Evolutionary conservation across 2,329 filamentous ascomycete species (phyloP), one percentile per base, ranked within the genome.

Genomic region (Fusarium ramigenum): DNA sequence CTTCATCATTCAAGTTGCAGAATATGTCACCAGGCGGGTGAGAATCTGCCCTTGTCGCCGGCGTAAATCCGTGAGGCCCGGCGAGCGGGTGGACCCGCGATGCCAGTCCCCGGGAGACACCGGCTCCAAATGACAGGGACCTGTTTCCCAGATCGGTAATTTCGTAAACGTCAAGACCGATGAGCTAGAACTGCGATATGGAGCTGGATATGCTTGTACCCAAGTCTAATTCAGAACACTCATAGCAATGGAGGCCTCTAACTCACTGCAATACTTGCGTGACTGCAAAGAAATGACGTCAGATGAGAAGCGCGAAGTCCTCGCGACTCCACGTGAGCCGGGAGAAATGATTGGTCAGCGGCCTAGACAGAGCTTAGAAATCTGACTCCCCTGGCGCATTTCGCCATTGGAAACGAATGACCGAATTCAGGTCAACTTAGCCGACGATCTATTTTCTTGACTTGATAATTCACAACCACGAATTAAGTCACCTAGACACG

Each of bases 321-420:
- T 70, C 75, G 61, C 74, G 74, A 70, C 60, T 39, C 63, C 79
- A 80, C 79, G 78, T 80, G 79, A 80, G 75, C 42, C 18, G 21
- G 50, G 56, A 52, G 57, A 59, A 75, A 63, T 77, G 78, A 80
- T 80, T 80, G 78, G 78, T 77, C 76, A 76, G 71, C 66, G 34
- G 21, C 19, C 6, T 36, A 5, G 28, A n/a, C 10, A 30, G 42
- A 63, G 78, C 79, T 80, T 79, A 80, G 77, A 80, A 80, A 80
- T 80, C 72, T 64, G 60, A 50, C 50, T 62, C 52, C 57, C 57
- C 40, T 25, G 42, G 59, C 70, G 63, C 68, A 76, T 72, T 63
- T 74, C 77, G 77, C 76, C 71, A 77, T 78, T 63, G 52, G 59
- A 71, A 75, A 72, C 69, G 57, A 40, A 66, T 76, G 69, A 58